Evolutionary conservation across 352 stramenopile genomes (phyloP).

Genomic region (Phytopythium montanum): DNA sequence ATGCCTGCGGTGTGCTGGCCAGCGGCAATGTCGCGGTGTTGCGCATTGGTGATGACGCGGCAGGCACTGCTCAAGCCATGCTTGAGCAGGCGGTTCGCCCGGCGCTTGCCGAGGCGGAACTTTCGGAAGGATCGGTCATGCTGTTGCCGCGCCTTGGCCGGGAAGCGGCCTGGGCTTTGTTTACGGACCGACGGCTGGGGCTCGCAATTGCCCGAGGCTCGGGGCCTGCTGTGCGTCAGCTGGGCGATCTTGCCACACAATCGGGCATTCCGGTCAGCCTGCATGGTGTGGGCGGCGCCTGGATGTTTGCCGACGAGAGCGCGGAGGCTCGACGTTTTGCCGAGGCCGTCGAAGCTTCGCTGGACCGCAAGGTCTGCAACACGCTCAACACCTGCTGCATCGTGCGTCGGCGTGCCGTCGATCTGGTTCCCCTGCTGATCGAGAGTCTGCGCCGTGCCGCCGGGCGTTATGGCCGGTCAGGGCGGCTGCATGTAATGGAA

Average conservation of each 20-base stretch:
- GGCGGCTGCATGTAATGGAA: conserved; percentile 3
- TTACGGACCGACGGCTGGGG: conserved; percentile 2
- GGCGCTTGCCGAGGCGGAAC: conserved; percentile 2
- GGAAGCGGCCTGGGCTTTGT: conserved; percentile 2
- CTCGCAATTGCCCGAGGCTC: conserved; percentile 2
- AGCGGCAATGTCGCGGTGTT: conserved; percentile 3
- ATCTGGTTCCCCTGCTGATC: conserved; percentile 3
- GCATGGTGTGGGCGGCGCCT: conserved; percentile 2
- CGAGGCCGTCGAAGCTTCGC: conserved; percentile 2
- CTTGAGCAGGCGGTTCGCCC: conserved; percentile 2
- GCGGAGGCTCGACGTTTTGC: conserved; percentile 2
- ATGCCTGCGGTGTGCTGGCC: conserved; percentile 2
- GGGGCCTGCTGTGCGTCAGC: conserved; percentile 2
- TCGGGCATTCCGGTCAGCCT: conserved; percentile 2
- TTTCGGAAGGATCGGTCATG: conserved; percentile 3
- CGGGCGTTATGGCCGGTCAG: conserved; percentile 2
- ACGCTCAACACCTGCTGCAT: conserved; percentile 3
- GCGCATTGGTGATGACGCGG: conserved; percentile 2
- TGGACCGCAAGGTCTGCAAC: conserved; percentile 3
- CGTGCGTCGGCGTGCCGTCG: conserved; percentile 1
- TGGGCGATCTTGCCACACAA: conserved; percentile 3
- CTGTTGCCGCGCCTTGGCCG: conserved; percentile 2
- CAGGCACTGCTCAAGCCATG: conserved; percentile 3
- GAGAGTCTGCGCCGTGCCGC: conserved; percentile 2
- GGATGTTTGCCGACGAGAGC: conserved; percentile 3